Evolutionary conservation across 352 stramenopile genomes (phyloP), one percentile per base, ranked within the genome.

Genomic region (Peronospora farinosa): DNA sequence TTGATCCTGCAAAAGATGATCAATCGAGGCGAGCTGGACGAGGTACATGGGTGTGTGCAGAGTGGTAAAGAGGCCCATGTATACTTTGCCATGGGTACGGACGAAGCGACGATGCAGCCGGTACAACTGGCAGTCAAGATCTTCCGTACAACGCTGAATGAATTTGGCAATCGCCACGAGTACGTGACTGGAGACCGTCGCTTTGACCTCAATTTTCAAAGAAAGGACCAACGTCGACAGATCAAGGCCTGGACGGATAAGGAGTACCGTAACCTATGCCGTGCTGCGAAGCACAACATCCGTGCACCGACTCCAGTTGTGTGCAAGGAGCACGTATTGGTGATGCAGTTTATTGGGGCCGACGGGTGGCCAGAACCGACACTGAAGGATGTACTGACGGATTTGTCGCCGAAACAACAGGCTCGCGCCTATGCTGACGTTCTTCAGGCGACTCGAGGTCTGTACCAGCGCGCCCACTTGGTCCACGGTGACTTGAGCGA

Each of bases 51-150:
- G 16, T 81, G 71, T 19, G 73, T 94, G 16, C 84, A 86, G 55
- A 84, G 72, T 9, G 83, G 83, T 19, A 94, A 94, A 49, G 83
- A 93, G 48, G 80, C 79, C 1, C 78, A 88, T 47, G 80, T 93
- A 46, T 93, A 85, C 47, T 81, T 79, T 57, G 81, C 79, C 0
- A 38, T 74, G 28, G 79, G 77, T 25, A 84, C 65, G 2, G 73
- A 84, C 39, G 63, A 69, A 39, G 55, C 55, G 13, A 78, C 64
- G 27, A 54, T 69, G 62, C 58, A 55, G 38, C 65, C 65, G 0
- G 47, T 68, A 9, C 55, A 76, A 47, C 64, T 72, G 27, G 69
- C 74, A 1, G 72, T 83, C 55, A 90, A 93, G 72, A 80, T 93
- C 49, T 93, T 92, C 60, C 81, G 80, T 67, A 89, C 82, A 10